These are phyloP conservation scores for Arachis monticola DNA, from an alignment of 331 rosid species.

Conservation along the genomic window DNA sequence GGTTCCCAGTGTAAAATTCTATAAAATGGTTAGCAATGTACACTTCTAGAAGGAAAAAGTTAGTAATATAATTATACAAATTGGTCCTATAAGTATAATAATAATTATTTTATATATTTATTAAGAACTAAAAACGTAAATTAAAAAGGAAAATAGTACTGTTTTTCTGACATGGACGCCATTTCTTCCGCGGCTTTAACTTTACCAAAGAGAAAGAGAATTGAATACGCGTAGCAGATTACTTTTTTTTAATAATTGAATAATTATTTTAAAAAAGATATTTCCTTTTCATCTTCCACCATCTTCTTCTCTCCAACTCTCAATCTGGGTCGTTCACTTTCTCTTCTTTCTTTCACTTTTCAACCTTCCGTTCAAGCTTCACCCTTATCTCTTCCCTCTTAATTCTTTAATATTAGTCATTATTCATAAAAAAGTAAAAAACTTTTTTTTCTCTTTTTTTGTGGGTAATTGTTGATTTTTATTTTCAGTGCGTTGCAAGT, in stretches of 20 bases:
- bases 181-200: slow-evolving; percentile 49
- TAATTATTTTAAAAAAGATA: not conserved
- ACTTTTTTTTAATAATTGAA: not conserved
- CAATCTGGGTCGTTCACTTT: slow-evolving; percentile 46
- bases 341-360: slow-evolving; percentile 32
- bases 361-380: slow-evolving; percentile 35
- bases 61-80: too few relatives aligned
- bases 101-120: too few relatives aligned
- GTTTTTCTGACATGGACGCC: slow-evolving; percentile 52
- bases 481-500: slow-evolving; percentile 27
- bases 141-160: slow-evolving; percentile 14
- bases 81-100: too few relatives aligned
- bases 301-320: slow-evolving; percentile 36
- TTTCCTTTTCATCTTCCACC: slow-evolving; percentile 39
- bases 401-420: not conserved
- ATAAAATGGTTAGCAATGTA: too few relatives aligned
- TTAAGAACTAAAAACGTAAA: not conserved
- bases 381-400: slow-evolving; percentile 34
- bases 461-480: not conserved
- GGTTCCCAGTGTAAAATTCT: too few relatives aligned
- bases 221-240: slow-evolving; percentile 46
- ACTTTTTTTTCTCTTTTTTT: not conserved
- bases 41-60: too few relatives aligned
- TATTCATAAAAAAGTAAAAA: not conserved
- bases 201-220: slow-evolving; percentile 12